A percentile compares a stretch with the other conserved stretches of the same genome.
Conservation (phyloP, 1,284 basidiomycete genomes). For the Ceratobasidium sp. region DNA sequence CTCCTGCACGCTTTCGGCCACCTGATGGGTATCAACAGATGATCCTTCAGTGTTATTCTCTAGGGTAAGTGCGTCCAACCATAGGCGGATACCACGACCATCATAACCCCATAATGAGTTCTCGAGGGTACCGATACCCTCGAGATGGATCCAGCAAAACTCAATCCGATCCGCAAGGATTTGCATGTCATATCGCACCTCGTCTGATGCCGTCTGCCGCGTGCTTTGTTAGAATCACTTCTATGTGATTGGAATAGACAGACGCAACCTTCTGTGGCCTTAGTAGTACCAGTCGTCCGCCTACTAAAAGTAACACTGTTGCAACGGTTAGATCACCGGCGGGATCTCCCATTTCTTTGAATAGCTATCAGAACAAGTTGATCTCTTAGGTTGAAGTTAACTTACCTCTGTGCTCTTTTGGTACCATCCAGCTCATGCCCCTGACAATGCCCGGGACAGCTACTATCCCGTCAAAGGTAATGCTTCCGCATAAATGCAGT, state of each 20-base stretch:
- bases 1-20: constrained; percentile 81
- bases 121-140: constrained; percentile 90
- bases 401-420: constrained; percentile 89
- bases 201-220: constrained; percentile 77
- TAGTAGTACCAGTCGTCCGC: constrained; percentile 89
- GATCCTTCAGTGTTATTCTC: constrained; percentile 60
- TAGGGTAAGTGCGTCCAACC: constrained; percentile 94
- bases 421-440: constrained; percentile 97
- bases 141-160: constrained; percentile 97
- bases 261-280: constrained; percentile 76
- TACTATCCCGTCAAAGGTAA: constrained; percentile 93
- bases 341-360: constrained; percentile 89
- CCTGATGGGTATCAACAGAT: constrained; percentile 51
- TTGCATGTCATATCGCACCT: constrained; percentile 98
- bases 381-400: constrained; percentile 41
- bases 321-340: constrained; percentile 93
- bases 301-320: constrained; percentile 95
- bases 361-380: constrained; percentile 42
- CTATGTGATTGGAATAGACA: constrained; percentile 13
- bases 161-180: constrained; percentile 96
- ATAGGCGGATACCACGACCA: constrained; percentile 87
- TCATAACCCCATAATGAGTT: constrained; percentile 99
- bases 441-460: constrained; percentile 85
- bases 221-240: constrained; percentile 25
- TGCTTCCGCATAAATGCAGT: constrained; percentile 92